phyloP scores from a whole-genome alignment of 257 asterid genomes.

The Linaria vulgaris region DNA sequence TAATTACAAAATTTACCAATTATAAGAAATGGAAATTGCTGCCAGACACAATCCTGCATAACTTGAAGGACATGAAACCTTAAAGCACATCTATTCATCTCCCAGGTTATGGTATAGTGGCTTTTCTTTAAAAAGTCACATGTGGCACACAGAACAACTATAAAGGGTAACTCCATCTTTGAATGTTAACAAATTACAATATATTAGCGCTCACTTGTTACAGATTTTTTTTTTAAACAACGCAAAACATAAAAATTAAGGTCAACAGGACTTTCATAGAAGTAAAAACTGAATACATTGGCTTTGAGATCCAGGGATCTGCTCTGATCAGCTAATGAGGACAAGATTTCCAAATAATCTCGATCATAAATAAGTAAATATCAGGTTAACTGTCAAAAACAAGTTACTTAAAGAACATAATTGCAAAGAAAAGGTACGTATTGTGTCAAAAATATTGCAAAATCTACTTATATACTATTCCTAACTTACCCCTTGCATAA shows the following conservation, averaged over 20 bases:
- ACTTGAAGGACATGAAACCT: neutral
- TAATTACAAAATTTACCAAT: neutral
- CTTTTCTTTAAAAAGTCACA: neutral
- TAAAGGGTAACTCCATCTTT: neutral
- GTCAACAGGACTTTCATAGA: neutral
- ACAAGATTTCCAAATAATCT: neutral
- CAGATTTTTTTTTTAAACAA: neutral
- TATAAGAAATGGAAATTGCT: neutral
- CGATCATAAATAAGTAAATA: neutral
- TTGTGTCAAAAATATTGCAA: neutral
- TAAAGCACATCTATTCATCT: neutral
- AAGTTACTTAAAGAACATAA: neutral
- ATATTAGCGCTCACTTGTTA: neutral
- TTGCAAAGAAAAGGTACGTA: neutral
- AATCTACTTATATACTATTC: too few species aligned
- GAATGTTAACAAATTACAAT: conserved; percentile 2
- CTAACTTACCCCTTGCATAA: too few species aligned
- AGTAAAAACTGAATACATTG: neutral
- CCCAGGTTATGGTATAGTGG: neutral
- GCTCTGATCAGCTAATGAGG: neutral
- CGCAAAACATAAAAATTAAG: neutral
- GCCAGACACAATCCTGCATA: neutral
- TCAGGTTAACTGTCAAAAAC: neutral
- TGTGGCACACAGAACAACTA: neutral
- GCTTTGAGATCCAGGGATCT: neutral